phyloP scores from a whole-genome alignment of 2,329 filamentous ascomycete genomes.

The Colletotrichum liaoningense region DNA sequence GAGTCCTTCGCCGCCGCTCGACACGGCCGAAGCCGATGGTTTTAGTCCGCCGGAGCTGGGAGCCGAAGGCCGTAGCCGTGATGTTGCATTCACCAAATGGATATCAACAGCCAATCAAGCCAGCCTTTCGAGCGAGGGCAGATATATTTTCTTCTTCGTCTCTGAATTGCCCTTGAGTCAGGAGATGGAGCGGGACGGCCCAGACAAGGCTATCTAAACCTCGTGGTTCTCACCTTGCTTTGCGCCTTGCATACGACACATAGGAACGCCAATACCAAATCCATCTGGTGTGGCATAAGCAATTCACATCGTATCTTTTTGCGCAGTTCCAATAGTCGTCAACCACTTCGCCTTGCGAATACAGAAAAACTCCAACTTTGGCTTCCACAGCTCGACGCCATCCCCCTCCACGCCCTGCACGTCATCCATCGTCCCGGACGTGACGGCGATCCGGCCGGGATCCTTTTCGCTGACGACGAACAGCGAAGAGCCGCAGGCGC shows the following conservation, averaged over 20 bases:
- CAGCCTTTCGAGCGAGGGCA: background rate
- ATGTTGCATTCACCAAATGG: background rate
- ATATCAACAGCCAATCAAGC: background rate
- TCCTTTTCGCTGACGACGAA: background rate
- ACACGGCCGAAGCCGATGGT: background rate
- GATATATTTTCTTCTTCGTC: background rate
- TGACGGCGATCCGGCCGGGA: background rate
- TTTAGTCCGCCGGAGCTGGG: background rate
- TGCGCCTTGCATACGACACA: background rate
- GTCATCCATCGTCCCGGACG: conserved; percentile 6
- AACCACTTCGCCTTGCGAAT: conserved; percentile 1
- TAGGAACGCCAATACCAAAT: no score
- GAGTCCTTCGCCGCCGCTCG: background rate
- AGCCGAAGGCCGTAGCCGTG: no score
- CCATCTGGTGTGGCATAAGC: background rate
- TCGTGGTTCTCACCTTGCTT: background rate
- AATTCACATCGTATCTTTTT: background rate
- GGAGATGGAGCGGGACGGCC: background rate
- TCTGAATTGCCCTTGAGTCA: background rate
- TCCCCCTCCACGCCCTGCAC: background rate
- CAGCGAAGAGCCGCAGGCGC: background rate
- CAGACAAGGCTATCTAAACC: background rate
- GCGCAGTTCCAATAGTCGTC: background rate
- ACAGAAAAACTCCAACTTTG: background rate
- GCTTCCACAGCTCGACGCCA: background rate